These are phyloP conservation scores for Capronia americana DNA, from an alignment of 2,329 filamentous ascomycete genomes.

Conservation along the genomic window DNA sequence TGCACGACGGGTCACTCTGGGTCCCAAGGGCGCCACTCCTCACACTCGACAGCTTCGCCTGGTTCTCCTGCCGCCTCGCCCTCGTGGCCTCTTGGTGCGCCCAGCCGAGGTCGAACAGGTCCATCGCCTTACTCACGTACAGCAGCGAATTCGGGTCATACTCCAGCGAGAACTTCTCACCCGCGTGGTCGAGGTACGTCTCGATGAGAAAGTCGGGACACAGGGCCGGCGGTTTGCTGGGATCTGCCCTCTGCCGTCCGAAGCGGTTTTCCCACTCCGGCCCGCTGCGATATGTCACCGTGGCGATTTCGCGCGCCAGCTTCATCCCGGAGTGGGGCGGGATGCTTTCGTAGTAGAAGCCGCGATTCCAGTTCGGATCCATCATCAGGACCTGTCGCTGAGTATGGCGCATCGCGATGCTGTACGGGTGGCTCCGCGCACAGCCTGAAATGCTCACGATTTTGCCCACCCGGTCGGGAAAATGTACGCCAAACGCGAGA, in stretches of 20 bases:
- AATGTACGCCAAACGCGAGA: constrained; percentile 82
- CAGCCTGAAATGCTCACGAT: constrained; percentile 92
- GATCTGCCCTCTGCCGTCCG: constrained; percentile 82
- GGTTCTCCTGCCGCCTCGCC: constrained; percentile 66
- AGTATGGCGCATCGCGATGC: constrained; percentile 97
- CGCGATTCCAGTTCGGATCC: constrained; percentile 95
- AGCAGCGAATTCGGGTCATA: constrained; percentile 95
- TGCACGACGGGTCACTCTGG: constrained; percentile 65
- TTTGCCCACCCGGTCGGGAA: constrained; percentile 78
- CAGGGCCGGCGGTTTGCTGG: constrained; percentile 84
- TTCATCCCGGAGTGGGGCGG: constrained; percentile 98
- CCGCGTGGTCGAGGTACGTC: constrained; percentile 96
- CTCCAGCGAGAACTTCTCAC: constrained; percentile 96
- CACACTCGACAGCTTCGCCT: constrained; percentile 56
- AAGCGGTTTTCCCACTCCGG: constrained; percentile 98
- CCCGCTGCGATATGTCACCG: constrained; percentile 93
- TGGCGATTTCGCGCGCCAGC: constrained; percentile 94
- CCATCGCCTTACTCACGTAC: constrained; percentile 99
- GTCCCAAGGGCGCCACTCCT: constrained; percentile 46
- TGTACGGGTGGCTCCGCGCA: constrained; percentile 93
- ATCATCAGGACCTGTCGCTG: constrained; percentile 99
- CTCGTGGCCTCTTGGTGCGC: constrained; percentile 70
- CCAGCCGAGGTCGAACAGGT: constrained; percentile 88
- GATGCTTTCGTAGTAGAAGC: constrained; percentile 85
- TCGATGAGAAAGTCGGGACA: constrained; percentile 98